These are phyloP conservation scores for Metschnikowia orientalis DNA, from an alignment of 805 yeast species.

Conservation along the genomic window DNA sequence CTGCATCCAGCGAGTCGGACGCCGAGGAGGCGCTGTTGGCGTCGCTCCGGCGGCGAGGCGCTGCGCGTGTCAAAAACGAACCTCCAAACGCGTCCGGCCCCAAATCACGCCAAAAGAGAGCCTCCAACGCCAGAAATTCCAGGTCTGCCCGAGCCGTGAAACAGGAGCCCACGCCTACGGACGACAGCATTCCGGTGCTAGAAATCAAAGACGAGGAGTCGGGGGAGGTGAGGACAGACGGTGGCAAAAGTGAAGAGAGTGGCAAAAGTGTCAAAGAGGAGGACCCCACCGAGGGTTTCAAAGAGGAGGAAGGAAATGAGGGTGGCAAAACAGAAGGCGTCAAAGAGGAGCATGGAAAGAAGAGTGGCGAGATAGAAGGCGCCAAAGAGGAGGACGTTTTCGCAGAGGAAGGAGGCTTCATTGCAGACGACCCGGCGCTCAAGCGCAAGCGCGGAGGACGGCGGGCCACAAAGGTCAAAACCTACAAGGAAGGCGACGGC, in stretches of 20 bases:
- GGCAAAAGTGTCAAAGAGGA: not conserved
- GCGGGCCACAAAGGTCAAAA: conserved; percentile 6
- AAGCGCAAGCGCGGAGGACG: conserved; percentile 11
- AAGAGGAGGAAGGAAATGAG: not conserved
- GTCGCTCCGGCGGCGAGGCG: too few species aligned
- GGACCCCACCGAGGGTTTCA: not conserved
- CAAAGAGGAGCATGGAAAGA: not conserved
- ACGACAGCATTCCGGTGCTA: too few species aligned
- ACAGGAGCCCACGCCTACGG: not conserved
- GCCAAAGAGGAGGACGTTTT: conserved; percentile 4
- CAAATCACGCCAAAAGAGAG: too few species aligned
- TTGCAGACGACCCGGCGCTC: conserved; percentile 16
- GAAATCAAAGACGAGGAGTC: too few species aligned
- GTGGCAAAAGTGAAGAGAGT: not conserved
- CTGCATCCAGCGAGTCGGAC: conserved; percentile 2
- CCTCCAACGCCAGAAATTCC: too few species aligned
- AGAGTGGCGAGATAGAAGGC: not conserved
- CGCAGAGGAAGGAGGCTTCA: conserved; percentile 15
- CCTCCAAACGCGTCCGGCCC: too few species aligned
- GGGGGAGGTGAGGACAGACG: conserved; percentile 1
- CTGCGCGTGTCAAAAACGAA: too few species aligned
- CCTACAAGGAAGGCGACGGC: conserved; percentile 23
- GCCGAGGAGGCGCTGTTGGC: conserved; percentile 1
- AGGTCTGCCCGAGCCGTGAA: too few species aligned
- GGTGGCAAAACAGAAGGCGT: not conserved